Evolutionary conservation across 108 stramenopile species (phyloP).

Genomic region (Skeletonema menzelii): DNA sequence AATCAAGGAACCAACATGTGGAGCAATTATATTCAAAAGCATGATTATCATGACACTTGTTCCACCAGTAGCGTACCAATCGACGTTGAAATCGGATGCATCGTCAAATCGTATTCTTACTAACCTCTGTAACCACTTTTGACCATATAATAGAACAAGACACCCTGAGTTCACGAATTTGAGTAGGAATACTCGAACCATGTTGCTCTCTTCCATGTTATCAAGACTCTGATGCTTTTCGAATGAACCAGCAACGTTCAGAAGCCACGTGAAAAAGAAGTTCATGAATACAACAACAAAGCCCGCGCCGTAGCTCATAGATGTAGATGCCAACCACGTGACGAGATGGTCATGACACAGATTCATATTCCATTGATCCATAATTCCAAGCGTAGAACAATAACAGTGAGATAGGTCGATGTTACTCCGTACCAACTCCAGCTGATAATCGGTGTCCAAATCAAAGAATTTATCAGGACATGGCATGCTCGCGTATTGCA

Average conservation of each 20-base stretch:
- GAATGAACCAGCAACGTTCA: constrained; percentile 54
- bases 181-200: constrained; percentile 59
- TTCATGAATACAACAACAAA: constrained; percentile 56
- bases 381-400: constrained; percentile 36
- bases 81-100: constrained; percentile 52
- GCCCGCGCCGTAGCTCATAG: constrained; percentile 50
- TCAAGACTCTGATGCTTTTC: constrained; percentile 65
- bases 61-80: constrained; percentile 61
- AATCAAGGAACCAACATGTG: constrained; percentile 49
- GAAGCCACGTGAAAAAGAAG: constrained; percentile 44
- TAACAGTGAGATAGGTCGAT: constrained; percentile 50
- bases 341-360: constrained; percentile 43
- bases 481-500: constrained; percentile 25
- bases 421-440: constrained; percentile 28
- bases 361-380: constrained; percentile 39
- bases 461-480: constrained; percentile 44
- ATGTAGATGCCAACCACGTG: constrained; percentile 18
- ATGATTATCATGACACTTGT: constrained; percentile 49
- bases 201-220: constrained; percentile 50
- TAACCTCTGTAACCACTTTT: constrained; percentile 41
- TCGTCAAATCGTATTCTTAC: constrained; percentile 42
- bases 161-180: constrained; percentile 61
- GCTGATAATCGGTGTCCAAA: constrained; percentile 23
- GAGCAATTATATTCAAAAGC: constrained; percentile 43
- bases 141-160: constrained; percentile 52